Evolutionary conservation across 2,329 filamentous ascomycete species (phyloP).

Genomic region (Fusarium mangiferae): DNA sequence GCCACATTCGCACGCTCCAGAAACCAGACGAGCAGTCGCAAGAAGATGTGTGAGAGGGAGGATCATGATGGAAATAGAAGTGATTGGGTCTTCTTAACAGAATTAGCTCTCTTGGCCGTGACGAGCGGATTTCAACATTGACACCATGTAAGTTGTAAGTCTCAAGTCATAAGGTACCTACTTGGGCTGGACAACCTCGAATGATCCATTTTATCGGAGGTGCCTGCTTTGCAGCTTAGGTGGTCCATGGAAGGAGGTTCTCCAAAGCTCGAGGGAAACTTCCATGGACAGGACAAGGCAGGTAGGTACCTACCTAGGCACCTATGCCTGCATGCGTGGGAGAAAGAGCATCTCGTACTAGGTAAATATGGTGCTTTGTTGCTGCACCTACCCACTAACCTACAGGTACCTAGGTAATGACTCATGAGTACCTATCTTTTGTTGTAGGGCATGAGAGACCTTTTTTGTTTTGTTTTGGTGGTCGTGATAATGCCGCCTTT

Average conservation of each 20-base stretch:
- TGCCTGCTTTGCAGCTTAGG: neutral
- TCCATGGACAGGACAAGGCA: neutral
- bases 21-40: slow-evolving; percentile 25
- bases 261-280: neutral
- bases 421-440: neutral
- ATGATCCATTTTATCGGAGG: neutral
- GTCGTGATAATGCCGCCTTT: neutral
- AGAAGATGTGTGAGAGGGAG: slow-evolving; percentile 8
- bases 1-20: slow-evolving; percentile 75
- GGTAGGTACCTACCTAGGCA: neutral
- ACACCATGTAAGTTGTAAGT: neutral
- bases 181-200: no score
- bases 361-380: neutral
- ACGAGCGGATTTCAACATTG: neutral
- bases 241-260: neutral
- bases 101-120: neutral
- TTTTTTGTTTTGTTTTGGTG: neutral
- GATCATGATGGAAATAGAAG: slow-evolving; percentile 12
- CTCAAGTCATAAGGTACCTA: neutral
- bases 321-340: neutral
- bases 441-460: neutral
- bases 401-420: neutral
- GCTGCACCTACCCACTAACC: no score
- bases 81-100: neutral
- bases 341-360: neutral